Evolutionary conservation across 495 filamentous ascomycete genomes (phyloP).

Genomic region (Glonium stellatum): DNA sequence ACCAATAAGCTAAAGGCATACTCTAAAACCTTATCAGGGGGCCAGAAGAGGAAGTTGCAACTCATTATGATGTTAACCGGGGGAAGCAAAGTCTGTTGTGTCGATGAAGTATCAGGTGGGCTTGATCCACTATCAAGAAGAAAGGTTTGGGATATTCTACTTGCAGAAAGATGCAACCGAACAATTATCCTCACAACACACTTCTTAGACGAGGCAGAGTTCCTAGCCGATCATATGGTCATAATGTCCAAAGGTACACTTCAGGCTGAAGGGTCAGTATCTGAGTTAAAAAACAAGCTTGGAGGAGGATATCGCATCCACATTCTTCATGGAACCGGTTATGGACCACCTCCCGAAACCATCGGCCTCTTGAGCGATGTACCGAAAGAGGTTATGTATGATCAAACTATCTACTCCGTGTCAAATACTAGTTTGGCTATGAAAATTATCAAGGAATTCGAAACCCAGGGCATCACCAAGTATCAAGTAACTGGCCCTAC

Average conservation of each 20-base stretch:
- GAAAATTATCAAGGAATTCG: slow-evolving; percentile 60
- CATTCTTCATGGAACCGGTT: slow-evolving; percentile 48
- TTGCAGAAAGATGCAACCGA: slow-evolving; percentile 67
- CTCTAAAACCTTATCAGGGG: slow-evolving; percentile 68
- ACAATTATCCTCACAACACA: slow-evolving; percentile 80
- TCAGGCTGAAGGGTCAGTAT: slow-evolving; percentile 32
- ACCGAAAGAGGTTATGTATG: slow-evolving; percentile 52
- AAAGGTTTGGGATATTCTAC: slow-evolving; percentile 85
- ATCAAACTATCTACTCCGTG: slow-evolving; percentile 61
- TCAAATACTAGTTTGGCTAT: slow-evolving; percentile 54
- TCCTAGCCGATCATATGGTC: slow-evolving; percentile 36
- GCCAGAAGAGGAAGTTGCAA: slow-evolving; percentile 86
- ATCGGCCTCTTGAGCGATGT: slow-evolving; percentile 44
- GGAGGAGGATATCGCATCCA: slow-evolving; percentile 67
- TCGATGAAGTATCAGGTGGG: slow-evolving; percentile 80
- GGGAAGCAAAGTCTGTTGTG: slow-evolving; percentile 74
- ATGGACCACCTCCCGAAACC: slow-evolving; percentile 40
- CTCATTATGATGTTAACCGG: slow-evolving; percentile 91
- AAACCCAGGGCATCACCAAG: slow-evolving; percentile 54
- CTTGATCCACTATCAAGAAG: slow-evolving; percentile 72
- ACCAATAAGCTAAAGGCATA: slow-evolving; percentile 57
- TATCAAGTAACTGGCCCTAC: slow-evolving; percentile 77
- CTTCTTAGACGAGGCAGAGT: slow-evolving; percentile 40
- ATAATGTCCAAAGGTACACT: slow-evolving; percentile 37
- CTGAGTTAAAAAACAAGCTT: slow-evolving; percentile 33